phyloP scores from a whole-genome alignment of 257 asterid genomes.

The Perilla frutescens region DNA sequence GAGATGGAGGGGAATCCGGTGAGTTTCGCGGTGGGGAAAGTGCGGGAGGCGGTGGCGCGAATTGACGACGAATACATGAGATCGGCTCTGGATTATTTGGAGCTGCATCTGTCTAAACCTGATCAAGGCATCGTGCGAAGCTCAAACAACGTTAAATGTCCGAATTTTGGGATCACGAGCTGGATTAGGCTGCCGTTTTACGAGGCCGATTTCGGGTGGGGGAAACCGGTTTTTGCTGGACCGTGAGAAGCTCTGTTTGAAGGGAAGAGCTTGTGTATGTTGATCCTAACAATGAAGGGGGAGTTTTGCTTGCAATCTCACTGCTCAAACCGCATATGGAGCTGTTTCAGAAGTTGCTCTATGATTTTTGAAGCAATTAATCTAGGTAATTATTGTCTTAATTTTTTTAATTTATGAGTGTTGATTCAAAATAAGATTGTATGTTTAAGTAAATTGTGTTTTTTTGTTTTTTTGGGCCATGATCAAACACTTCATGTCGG shows the following conservation, averaged over 20 bases:
- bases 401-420: too few relatives aligned
- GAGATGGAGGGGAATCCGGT: not conserved
- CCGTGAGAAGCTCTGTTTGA: not conserved
- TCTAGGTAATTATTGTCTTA: too few relatives aligned
- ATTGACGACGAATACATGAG: slow-evolving; percentile 10
- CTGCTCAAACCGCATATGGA: slow-evolving; percentile 49
- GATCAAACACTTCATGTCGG: too few relatives aligned
- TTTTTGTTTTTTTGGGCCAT: too few relatives aligned
- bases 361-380: slow-evolving; percentile 26
- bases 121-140: not conserved
- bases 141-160: not conserved
- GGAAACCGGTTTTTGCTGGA: not conserved
- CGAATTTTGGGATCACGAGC: not conserved
- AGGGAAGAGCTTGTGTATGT: not conserved
- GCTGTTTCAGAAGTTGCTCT: slow-evolving; percentile 49
- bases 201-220: slow-evolving; percentile 14
- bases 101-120: not conserved
- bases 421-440: too few relatives aligned
- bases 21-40: not conserved
- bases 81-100: not conserved
- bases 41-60: not conserved
- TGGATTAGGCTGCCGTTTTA: not conserved
- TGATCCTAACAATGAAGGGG: not conserved
- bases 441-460: too few relatives aligned
- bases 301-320: not conserved